Conservation (phyloP, 2,329 filamentous ascomycete genomes). For the Coniochaeta pulveracea region DNA sequence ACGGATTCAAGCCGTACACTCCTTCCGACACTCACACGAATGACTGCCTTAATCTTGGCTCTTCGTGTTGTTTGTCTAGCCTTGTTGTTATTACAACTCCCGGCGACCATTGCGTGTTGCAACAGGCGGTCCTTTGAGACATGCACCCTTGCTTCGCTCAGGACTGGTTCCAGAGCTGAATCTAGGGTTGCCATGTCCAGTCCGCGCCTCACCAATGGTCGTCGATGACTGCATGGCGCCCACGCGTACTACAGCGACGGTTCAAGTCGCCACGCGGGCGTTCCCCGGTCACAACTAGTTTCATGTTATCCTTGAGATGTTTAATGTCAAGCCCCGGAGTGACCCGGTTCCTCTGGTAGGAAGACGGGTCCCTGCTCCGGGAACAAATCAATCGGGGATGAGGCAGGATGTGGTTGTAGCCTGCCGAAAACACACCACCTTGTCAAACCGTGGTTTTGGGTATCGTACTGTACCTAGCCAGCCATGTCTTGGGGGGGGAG, state of each 20-base stretch:
- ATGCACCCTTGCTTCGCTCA: too few species aligned
- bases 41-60: neutral
- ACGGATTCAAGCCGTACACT: conserved; percentile 4
- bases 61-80: too few species aligned
- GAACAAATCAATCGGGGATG: neutral
- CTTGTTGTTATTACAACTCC: conserved; percentile 5
- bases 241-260: too few species aligned
- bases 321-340: conserved; percentile 7
- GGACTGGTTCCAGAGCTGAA: too few species aligned
- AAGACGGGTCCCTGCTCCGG: conserved; percentile 6
- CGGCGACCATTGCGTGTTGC: too few species aligned
- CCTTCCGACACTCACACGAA: neutral
- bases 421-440: neutral
- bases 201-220: too few species aligned
- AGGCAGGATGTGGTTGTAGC: neutral
- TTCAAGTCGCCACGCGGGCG: too few species aligned
- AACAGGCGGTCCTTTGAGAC: too few species aligned
- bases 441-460: conserved; percentile 2
- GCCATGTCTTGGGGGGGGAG: conserved; percentile 15
- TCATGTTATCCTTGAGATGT: conserved; percentile 6
- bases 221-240: too few species aligned
- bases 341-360: conserved; percentile 6
- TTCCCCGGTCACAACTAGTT: too few species aligned
- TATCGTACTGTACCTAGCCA: conserved; percentile 16
- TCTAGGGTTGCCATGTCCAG: too few species aligned